Conservation (phyloP, 345 rosid genomes). For the Durio zibethinus region DNA sequence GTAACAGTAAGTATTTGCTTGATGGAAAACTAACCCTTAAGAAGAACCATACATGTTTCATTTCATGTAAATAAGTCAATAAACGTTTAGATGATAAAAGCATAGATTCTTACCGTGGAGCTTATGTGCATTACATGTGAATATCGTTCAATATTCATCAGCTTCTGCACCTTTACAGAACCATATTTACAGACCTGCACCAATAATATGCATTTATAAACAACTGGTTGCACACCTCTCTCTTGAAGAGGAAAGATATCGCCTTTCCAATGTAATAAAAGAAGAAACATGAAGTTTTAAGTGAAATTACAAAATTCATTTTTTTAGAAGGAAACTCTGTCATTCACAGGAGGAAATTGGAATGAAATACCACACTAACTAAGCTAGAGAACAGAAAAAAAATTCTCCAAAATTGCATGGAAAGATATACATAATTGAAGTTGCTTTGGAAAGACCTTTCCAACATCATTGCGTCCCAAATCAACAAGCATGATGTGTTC, state of each 20-base stretch:
- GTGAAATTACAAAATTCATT: background rate
- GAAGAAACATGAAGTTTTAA: background rate
- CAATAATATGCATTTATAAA: slow-evolving; percentile 3
- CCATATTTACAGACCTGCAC: slow-evolving; percentile 69
- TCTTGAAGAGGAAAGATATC: background rate
- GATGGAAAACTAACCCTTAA: background rate
- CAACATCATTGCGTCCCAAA: slow-evolving; percentile 83
- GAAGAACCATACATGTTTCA: background rate
- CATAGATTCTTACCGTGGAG: slow-evolving; percentile 65
- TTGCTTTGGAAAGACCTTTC: slow-evolving; percentile 48
- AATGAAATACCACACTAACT: background rate
- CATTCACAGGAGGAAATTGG: background rate
- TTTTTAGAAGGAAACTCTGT: background rate
- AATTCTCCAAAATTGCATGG: background rate
- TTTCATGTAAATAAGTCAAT: background rate
- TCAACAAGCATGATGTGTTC: slow-evolving; percentile 93
- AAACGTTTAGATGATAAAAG: background rate
- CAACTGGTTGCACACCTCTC: background rate
- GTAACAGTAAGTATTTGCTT: background rate
- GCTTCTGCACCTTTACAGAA: slow-evolving; percentile 83
- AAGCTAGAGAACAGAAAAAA: background rate
- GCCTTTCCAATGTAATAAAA: background rate
- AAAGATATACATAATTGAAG: background rate
- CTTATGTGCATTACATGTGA: slow-evolving; percentile 98
- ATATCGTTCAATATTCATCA: slow-evolving; percentile 83